These are phyloP conservation scores for Trichophyton verrucosum DNA, from an alignment of 2,329 filamentous ascomycete genomes.

Conservation along the genomic window DNA sequence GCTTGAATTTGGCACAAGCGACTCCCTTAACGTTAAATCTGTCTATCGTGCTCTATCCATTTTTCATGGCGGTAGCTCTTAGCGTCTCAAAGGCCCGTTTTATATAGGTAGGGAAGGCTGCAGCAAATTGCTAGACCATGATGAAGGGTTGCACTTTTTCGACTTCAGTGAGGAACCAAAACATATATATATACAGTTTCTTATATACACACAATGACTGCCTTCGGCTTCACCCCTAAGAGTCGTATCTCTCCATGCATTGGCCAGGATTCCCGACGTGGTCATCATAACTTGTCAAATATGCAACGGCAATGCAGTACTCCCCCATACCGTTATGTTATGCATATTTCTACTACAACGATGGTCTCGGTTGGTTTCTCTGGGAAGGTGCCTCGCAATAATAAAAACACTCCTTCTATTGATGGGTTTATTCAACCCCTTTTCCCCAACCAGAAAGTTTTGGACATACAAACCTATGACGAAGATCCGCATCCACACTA, in stretches of 20 bases:
- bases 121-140: background rate
- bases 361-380: constrained; percentile 6
- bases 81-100: background rate
- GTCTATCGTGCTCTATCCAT: background rate
- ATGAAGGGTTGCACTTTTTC: background rate
- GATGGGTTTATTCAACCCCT: constrained; percentile 8
- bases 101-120: background rate
- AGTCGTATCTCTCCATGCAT: background rate
- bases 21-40: constrained; percentile 4
- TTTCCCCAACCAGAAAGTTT: constrained; percentile 7
- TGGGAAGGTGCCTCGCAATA: constrained; percentile 1
- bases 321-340: constrained; percentile 6
- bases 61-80: background rate
- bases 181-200: background rate
- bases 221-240: background rate
- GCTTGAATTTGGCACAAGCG: background rate
- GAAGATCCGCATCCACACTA: constrained; percentile 25
- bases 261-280: background rate
- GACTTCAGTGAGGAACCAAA: background rate
- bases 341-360: constrained; percentile 7
- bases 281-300: constrained; percentile 8
- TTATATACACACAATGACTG: background rate
- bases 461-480: constrained; percentile 5
- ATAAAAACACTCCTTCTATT: constrained; percentile 7
- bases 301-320: constrained; percentile 8